phyloP scores from a whole-genome alignment of 139 green algal genomes.

The Deuterostichococcus epilithicus region DNA sequence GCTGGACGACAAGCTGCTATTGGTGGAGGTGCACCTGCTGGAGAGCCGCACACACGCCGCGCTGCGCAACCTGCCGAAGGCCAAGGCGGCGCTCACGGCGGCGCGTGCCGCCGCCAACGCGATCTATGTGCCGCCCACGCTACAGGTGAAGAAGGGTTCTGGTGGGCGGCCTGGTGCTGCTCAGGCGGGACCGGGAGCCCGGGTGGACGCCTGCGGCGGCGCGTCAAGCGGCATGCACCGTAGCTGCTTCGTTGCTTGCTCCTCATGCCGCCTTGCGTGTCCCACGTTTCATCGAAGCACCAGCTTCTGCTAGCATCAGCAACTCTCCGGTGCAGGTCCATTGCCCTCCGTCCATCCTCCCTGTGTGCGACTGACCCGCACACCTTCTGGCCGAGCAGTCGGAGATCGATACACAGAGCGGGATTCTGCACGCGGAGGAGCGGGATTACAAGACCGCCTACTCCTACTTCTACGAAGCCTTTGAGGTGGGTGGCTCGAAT shows the following conservation, averaged over 20 bases:
- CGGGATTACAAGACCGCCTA: constrained; percentile 98
- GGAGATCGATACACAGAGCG: constrained; percentile 89
- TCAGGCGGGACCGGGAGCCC: too few species aligned
- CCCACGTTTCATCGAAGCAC: too few species aligned
- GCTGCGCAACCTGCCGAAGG: constrained; percentile 90
- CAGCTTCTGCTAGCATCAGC: too few species aligned
- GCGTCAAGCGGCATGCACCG: too few species aligned
- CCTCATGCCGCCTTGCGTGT: too few species aligned
- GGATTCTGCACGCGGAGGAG: constrained; percentile 93
- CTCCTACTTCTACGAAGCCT: constrained; percentile 98
- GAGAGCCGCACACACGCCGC: constrained; percentile 84
- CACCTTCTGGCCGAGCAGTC: constrained; percentile 45
- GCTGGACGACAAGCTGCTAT: constrained; percentile 97
- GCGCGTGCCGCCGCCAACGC: constrained; percentile 92
- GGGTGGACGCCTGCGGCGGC: too few species aligned
- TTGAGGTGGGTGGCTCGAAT: constrained; percentile 90
- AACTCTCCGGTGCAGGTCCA: too few species aligned
- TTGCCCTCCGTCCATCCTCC: too few species aligned
- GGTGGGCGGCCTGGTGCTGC: too few species aligned
- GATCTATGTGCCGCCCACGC: constrained; percentile 90
- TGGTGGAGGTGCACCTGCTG: constrained; percentile 97
- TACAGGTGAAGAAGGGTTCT: constrained; percentile 52
- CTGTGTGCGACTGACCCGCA: too few species aligned
- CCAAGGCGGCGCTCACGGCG: constrained; percentile 89
- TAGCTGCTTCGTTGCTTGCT: too few species aligned